Evolutionary conservation across 768 basidiomycete genomes (phyloP).

Genomic region (Naganishia vaughanmartiniae): DNA sequence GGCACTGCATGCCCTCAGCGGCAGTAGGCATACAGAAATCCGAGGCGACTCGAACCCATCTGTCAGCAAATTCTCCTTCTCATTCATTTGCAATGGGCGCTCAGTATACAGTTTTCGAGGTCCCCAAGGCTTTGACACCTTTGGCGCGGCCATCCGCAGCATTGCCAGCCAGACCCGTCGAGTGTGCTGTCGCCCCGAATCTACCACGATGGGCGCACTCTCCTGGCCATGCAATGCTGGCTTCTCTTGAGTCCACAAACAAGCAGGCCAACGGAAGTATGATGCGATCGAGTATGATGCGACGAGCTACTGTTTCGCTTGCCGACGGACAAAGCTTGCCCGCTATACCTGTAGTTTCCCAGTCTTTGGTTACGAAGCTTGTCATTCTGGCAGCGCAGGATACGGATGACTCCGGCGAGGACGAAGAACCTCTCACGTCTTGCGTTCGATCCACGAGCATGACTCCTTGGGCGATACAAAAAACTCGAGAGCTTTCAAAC

Average conservation of each 20-base stretch:
- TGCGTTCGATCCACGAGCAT: neutral
- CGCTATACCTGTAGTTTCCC: no score
- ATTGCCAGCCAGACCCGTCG: neutral
- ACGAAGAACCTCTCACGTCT: neutral
- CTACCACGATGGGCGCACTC: slow-evolving; percentile 18
- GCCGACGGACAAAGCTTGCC: neutral
- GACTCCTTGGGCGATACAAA: neutral
- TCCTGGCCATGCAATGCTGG: neutral
- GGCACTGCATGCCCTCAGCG: no score
- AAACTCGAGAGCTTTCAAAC: neutral
- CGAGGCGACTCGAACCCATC: no score
- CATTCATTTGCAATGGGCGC: neutral
- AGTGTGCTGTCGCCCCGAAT: neutral
- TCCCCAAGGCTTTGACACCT: slow-evolving; percentile 6
- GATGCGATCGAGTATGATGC: no score
- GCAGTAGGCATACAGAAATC: no score
- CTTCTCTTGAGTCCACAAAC: neutral
- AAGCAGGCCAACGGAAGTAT: no score
- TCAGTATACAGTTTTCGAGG: neutral
- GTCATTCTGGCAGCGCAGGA: neutral
- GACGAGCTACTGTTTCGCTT: neutral
- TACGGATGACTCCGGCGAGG: neutral
- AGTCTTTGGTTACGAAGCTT: neutral
- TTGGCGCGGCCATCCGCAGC: neutral
- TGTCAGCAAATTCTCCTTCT: neutral